Evolutionary conservation across 1,139 yeast species (phyloP).

Genomic region (Yamadazyma trypodendri): DNA sequence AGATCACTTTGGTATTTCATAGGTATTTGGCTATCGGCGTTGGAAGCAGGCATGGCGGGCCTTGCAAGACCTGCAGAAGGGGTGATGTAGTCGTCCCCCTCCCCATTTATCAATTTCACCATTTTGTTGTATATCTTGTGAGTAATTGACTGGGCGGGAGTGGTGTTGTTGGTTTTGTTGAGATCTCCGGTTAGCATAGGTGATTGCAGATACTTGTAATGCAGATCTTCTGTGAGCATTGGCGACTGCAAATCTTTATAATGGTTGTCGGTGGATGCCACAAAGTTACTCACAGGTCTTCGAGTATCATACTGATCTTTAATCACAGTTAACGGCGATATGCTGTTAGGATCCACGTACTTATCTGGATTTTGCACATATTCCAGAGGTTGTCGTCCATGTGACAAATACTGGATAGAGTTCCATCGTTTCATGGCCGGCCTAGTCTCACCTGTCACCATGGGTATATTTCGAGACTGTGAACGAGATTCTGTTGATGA

Average conservation of each 20-base stretch:
- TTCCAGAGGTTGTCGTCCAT: not conserved
- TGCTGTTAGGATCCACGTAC: conserved; percentile 12
- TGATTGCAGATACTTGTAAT: too few species aligned
- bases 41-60: too few species aligned
- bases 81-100: not conserved
- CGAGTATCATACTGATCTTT: conserved; percentile 29
- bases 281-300: conserved; percentile 19
- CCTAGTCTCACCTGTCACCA: conserved; percentile 14
- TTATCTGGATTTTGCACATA: not conserved
- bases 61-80: too few species aligned
- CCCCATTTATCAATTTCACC: conserved; percentile 10
- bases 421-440: conserved; percentile 27
- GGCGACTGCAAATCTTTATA: conserved; percentile 16
- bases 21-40: conserved; percentile 1
- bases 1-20: conserved; percentile 27
- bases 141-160: conserved; percentile 10
- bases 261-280: conserved; percentile 23
- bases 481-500: not conserved
- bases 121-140: conserved; percentile 15
- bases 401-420: conserved; percentile 18
- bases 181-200: conserved; percentile 6
- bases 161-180: conserved; percentile 3
- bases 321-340: conserved; percentile 31
- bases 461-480: conserved; percentile 20
- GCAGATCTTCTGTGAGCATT: too few species aligned